phyloP scores from a whole-genome alignment of 768 basidiomycete genomes.

The Tulasnella sp. region DNA sequence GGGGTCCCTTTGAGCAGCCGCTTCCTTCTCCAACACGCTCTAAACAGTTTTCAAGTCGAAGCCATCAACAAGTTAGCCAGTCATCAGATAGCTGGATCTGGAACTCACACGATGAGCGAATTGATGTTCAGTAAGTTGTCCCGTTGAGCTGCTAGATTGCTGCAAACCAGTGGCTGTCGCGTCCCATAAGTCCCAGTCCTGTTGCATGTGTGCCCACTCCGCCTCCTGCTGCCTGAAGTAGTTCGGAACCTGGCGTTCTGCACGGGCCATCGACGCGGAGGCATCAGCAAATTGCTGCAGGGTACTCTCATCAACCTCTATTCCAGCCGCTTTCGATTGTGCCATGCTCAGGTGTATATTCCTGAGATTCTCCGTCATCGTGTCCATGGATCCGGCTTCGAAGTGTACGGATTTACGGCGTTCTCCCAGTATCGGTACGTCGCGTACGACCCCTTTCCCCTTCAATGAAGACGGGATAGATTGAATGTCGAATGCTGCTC shows the following conservation, averaged over 20 bases:
- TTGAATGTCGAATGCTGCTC: conserved; percentile 21
- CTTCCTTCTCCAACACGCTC: conserved; percentile 84
- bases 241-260: no score
- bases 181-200: conserved; percentile 74
- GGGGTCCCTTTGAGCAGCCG: conserved; percentile 70
- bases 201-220: conserved; percentile 59
- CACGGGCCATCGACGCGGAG: no score
- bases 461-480: not conserved
- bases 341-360: no score
- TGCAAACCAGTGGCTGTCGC: conserved; percentile 46
- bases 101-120: not conserved
- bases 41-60: conserved; percentile 27
- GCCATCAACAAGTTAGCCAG: not conserved
- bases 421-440: not conserved
- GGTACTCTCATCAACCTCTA: no score
- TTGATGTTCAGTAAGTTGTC: conserved; percentile 29
- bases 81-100: not conserved
- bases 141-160: conserved; percentile 27
- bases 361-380: conserved; percentile 4
- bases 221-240: conserved; percentile 18
- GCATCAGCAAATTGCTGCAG: no score
- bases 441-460: conserved; percentile 10
- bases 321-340: no score
- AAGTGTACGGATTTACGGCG: conserved; percentile 10
- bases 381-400: not conserved